Base-by-base conservation (phyloP, 1,139 yeast genomes). In the Debaryomyces sp. region DNA sequence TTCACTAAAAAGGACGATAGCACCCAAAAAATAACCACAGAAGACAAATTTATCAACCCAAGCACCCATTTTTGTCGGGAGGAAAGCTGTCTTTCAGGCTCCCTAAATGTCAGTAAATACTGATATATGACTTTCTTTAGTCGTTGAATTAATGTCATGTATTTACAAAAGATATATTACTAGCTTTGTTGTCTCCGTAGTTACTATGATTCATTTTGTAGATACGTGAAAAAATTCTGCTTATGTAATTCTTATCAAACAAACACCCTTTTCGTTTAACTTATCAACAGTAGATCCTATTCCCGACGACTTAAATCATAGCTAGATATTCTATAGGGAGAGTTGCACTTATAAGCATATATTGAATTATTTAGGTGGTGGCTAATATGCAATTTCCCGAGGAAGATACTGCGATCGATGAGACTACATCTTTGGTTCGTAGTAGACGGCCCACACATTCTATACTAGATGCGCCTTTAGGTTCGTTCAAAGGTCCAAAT, bases 1-100 rank as follows among this genome's bases (percentile, higher is more conserved):
- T 86, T 89, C 26, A 91, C 85, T 40, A 91, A 63, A 59, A 90
- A 91, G 12, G 96, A 88, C 2, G 96, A 89, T 44, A 86, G 73
- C 26, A 91, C 97, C 98, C 98, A 92, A 34, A 90, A 79, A 1
- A 88, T 63, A 18, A 92, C 89, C 47, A 92, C 98, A 34, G 87
- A 74, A 1, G 82, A 75, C 23, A 92, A 75, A 67, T 89, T 81
- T 26, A 86, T 58, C 29, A 92, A 76, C 2, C 98, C 98, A 15
- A 88, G 62, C 1, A 85, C 74, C 97, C 97, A 90, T 55, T 73
- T 74, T 55, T 77, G 80, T 6, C 64, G 50, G 9, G 64, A 44
- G 12, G 64, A 56, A 8, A 71, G 63, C 50, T 57, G 50, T 43
- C 52, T 50, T 13, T 54, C 58, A 15, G 61, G 47, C 9, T 5